Percentiles rank a stretch among this genome's conserved stretches.
These are phyloP conservation scores for Neonectria magnoliae DNA, from an alignment of 2,329 filamentous ascomycete species.

Conservation along the genomic window DNA sequence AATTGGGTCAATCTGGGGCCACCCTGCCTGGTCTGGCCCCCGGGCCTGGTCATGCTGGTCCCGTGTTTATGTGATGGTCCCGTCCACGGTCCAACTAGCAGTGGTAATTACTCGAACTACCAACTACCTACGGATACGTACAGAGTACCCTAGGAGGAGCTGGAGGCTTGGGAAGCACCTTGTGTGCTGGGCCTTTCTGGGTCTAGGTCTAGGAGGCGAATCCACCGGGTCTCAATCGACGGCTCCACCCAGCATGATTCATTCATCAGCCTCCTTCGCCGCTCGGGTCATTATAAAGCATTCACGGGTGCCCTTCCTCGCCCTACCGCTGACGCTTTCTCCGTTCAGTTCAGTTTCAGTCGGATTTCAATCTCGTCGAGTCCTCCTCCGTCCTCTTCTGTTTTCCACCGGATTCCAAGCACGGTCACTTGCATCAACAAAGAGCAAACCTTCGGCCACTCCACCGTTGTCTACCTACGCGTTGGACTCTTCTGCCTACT, in stretches of 20 bases:
- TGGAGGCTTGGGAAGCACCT: slow-evolving; percentile 15
- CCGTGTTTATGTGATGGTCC: slow-evolving; percentile 16
- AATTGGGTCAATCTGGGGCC: slow-evolving; percentile 27
- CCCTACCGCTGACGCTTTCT: slow-evolving; percentile 26
- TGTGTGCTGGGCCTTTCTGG: slow-evolving; percentile 5
- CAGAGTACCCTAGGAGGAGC: neutral
- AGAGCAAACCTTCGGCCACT: neutral
- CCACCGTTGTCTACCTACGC: neutral
- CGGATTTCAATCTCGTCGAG: slow-evolving; percentile 26
- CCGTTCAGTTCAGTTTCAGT: slow-evolving; percentile 31
- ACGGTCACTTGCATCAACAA: slow-evolving; percentile 26
- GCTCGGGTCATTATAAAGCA: slow-evolving; percentile 39
- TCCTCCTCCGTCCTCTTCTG: slow-evolving; percentile 10
- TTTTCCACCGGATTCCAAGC: slow-evolving; percentile 27
- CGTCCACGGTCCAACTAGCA: neutral
- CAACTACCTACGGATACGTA: neutral
- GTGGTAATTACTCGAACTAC: neutral
- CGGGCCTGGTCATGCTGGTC: slow-evolving; percentile 21
- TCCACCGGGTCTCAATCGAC: slow-evolving; percentile 27
- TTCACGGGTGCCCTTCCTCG: slow-evolving; percentile 25
- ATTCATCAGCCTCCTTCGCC: slow-evolving; percentile 44
- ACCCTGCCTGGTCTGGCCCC: slow-evolving; percentile 21
- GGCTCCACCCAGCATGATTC: slow-evolving; percentile 44
- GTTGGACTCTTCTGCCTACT: slow-evolving; percentile 2
- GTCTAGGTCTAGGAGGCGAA: slow-evolving; percentile 37